A percentile compares a stretch with the other conserved stretches of the same genome.
Evolutionary conservation across 2,329 filamentous ascomycete genomes (phyloP).

Genomic region (Aspergillus sp.): DNA sequence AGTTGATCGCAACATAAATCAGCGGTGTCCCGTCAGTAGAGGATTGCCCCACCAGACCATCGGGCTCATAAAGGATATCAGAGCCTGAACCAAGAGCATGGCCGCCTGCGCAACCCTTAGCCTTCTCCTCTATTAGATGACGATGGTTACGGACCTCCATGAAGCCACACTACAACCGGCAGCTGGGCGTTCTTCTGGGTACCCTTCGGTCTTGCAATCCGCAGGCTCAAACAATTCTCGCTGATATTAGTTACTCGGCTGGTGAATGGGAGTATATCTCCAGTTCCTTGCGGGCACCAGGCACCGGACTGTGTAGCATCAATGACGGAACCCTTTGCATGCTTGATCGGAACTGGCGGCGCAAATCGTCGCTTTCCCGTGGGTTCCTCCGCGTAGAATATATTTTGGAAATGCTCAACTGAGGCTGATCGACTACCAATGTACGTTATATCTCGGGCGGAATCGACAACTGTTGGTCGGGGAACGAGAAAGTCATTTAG

Average conservation of each 20-base stretch:
- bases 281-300: conserved; percentile 26
- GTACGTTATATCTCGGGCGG: conserved; percentile 16
- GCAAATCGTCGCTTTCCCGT: conserved; percentile 22
- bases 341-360: conserved; percentile 16
- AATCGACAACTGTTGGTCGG: conserved; percentile 10
- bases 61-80: conserved; percentile 22
- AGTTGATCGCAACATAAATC: conserved; percentile 24
- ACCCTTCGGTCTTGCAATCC: conserved; percentile 15
- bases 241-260: conserved; percentile 24
- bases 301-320: conserved; percentile 23
- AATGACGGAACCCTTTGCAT: conserved; percentile 19
- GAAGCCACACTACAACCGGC: conserved; percentile 23
- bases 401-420: conserved; percentile 26
- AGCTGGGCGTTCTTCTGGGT: conserved; percentile 7
- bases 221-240: conserved; percentile 26
- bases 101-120: conserved; percentile 15
- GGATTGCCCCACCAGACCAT: conserved; percentile 18
- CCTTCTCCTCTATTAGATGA: neutral
- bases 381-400: conserved; percentile 26
- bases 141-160: conserved; percentile 18
- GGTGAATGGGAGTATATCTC: conserved; percentile 26
- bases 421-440: conserved; percentile 10
- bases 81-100: conserved; percentile 22
- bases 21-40: conserved; percentile 15
- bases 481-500: neutral